Evolutionary conservation across 2,329 filamentous ascomycete genomes (phyloP).

Genomic region (Metarhizium brunneum): DNA sequence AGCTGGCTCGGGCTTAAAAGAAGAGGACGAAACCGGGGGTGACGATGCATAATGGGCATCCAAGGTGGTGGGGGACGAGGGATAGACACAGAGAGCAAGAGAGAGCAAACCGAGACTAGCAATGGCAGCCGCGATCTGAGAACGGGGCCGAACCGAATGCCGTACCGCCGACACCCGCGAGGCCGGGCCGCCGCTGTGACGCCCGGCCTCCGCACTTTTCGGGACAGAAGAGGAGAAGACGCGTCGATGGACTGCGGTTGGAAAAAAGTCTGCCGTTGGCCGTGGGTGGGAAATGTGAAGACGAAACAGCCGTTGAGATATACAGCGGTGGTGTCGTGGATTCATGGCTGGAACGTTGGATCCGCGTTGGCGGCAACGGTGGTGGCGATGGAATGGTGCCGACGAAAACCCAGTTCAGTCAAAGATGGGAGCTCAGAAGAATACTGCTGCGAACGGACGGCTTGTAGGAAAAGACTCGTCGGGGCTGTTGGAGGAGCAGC

Average conservation of each 20-base stretch:
- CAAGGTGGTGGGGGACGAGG: slow-evolving; percentile 3
- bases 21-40: background rate
- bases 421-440: background rate
- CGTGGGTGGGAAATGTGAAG: background rate
- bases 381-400: background rate
- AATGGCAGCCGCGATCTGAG: slow-evolving; percentile 5
- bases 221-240: background rate
- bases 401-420: background rate
- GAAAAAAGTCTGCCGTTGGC: too few species aligned
- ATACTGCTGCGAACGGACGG: background rate
- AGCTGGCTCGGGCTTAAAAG: background rate
- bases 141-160: slow-evolving; percentile 6
- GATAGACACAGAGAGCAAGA: slow-evolving; percentile 1
- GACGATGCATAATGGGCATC: slow-evolving; percentile 6
- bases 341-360: slow-evolving; percentile 7
- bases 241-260: background rate
- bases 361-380: background rate
- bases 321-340: slow-evolving; percentile 4
- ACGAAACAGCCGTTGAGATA: slow-evolving; percentile 7
- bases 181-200: background rate
- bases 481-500: too few species aligned
- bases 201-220: background rate
- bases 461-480: background rate
- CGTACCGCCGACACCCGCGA: slow-evolving; percentile 3
- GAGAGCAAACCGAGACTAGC: slow-evolving; percentile 6